phyloP scores from a whole-genome alignment of 495 filamentous ascomycete genomes.

The Aspergillus campestris region DNA sequence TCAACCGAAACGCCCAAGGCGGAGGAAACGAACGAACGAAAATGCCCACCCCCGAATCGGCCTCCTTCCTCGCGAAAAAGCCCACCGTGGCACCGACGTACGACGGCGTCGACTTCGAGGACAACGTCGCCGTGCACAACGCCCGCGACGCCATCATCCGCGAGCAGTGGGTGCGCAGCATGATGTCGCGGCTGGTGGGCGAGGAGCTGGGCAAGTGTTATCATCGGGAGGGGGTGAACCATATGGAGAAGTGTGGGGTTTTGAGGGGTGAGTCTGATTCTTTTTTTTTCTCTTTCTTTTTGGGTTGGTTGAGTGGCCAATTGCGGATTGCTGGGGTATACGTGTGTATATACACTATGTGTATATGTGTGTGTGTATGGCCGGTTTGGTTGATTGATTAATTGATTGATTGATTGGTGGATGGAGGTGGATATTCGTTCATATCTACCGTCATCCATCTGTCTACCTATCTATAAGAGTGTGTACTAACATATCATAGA shows the following conservation, averaged over 20 bases:
- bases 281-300: constrained; percentile 1
- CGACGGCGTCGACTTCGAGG: constrained; percentile 94
- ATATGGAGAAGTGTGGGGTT: constrained; percentile 90
- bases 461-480: too few species aligned
- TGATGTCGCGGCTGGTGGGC: constrained; percentile 91
- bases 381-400: too few species aligned
- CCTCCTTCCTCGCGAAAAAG: constrained; percentile 86
- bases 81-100: constrained; percentile 89
- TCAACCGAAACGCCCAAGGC: background rate
- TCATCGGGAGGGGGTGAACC: constrained; percentile 86
- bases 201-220: constrained; percentile 97
- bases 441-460: background rate
- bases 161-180: constrained; percentile 94
- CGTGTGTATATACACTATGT: too few species aligned
- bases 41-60: constrained; percentile 91
- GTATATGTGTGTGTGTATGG: too few species aligned
- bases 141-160: constrained; percentile 90
- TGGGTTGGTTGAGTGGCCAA: background rate
- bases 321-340: too few species aligned
- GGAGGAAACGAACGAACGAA: constrained; percentile 11
- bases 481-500: constrained; percentile 50
- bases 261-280: constrained; percentile 61
- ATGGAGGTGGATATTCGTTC: too few species aligned
- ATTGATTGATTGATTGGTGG: too few species aligned
- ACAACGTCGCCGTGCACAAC: constrained; percentile 80